A percentile compares a stretch with the other conserved stretches of the same genome.
Evolutionary conservation across 495 filamentous ascomycete genomes (phyloP).

Genomic region (Schizothecium vesticola): DNA sequence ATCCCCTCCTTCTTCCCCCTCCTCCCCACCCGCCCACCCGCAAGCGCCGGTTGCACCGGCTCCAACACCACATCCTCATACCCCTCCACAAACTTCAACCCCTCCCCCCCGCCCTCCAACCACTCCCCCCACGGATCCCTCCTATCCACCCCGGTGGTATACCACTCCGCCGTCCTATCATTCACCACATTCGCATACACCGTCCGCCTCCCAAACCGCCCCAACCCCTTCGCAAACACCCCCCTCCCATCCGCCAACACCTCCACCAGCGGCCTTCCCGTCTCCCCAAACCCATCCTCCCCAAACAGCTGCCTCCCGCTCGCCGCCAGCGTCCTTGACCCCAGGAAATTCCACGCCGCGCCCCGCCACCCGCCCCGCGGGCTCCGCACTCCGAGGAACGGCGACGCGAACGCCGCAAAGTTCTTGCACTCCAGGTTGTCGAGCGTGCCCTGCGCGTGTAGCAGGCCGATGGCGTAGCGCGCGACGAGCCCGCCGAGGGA

Average conservation of each 20-base stretch:
- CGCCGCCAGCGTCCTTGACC: constrained; percentile 65
- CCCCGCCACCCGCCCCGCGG: constrained; percentile 63
- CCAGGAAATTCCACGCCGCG: constrained; percentile 74
- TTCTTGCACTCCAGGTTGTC: constrained; percentile 78
- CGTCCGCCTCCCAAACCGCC: constrained; percentile 63
- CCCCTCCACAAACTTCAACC: constrained; percentile 65
- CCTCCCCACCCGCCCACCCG: constrained; percentile 32
- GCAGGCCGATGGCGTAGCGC: constrained; percentile 79
- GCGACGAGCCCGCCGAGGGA: constrained; percentile 83
- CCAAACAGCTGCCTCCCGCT: constrained; percentile 85
- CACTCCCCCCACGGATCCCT: constrained; percentile 70
- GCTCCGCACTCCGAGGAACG: constrained; percentile 80
- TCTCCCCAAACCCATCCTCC: constrained; percentile 79
- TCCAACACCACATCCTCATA: constrained; percentile 77
- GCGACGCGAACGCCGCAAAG: constrained; percentile 87
- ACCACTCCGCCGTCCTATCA: constrained; percentile 73
- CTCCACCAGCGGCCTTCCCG: constrained; percentile 68
- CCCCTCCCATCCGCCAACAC: constrained; percentile 78
- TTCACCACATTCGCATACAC: constrained; percentile 84
- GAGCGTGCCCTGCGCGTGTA: constrained; percentile 73
- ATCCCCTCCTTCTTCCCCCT: constrained; percentile 25
- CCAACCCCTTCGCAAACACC: constrained; percentile 78
- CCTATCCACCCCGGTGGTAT: constrained; percentile 69
- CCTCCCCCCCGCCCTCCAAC: constrained; percentile 54
- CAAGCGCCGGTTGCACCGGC: constrained; percentile 50